phyloP scores from a whole-genome alignment of 1,139 yeast genomes.

The Diutina ranongensis region DNA sequence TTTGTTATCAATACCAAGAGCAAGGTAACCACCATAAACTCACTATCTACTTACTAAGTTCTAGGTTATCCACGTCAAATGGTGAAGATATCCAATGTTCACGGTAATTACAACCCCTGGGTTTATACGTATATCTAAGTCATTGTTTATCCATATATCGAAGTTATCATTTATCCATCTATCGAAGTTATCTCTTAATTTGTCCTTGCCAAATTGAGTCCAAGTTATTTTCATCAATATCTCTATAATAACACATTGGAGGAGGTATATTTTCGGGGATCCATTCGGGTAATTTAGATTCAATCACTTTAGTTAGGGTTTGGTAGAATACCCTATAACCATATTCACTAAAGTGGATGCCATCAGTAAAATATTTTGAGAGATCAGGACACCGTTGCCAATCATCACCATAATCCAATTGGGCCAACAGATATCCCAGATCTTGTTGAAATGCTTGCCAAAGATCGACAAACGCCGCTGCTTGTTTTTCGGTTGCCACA shows the following conservation, averaged over 20 bases:
- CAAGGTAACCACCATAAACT: too few relatives aligned
- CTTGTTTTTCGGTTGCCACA: conserved; percentile 28
- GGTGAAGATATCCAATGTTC: too few relatives aligned
- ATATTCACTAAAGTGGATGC: conserved; percentile 55
- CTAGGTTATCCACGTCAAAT: too few relatives aligned
- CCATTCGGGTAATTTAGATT: conserved; percentile 34
- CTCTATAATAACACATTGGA: conserved; percentile 28
- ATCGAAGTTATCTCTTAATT: background rate
- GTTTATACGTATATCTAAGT: too few relatives aligned
- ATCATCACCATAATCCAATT: conserved; percentile 8
- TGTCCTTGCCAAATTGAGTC: conserved; percentile 5
- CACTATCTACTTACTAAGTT: too few relatives aligned
- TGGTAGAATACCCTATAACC: conserved; percentile 46
- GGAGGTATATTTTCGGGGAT: conserved; percentile 23
- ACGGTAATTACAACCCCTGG: too few relatives aligned
- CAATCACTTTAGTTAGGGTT: conserved; percentile 27
- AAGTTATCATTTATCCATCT: too few relatives aligned
- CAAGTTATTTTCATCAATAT: conserved; percentile 12
- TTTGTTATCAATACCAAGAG: too few relatives aligned
- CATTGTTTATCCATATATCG: too few relatives aligned
- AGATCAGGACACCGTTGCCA: conserved; percentile 10
- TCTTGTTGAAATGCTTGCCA: conserved; percentile 29
- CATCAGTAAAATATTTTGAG: conserved; percentile 31
- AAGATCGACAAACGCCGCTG: conserved; percentile 44
- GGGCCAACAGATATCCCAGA: conserved; percentile 14